Evolutionary conservation across 2,329 filamentous ascomycete species (phyloP).

Genomic region (Alternaria sp.): DNA sequence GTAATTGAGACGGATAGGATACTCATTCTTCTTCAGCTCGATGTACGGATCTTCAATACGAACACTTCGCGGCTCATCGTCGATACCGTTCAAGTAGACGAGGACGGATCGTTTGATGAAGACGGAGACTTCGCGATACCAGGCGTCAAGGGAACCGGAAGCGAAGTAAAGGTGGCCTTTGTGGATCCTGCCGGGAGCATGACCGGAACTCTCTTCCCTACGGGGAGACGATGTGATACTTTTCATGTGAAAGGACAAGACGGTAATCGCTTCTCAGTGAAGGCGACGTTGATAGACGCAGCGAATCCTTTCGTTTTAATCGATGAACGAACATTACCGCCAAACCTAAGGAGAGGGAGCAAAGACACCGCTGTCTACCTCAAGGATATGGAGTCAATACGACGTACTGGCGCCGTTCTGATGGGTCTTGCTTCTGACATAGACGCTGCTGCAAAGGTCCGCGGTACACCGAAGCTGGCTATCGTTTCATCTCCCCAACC

Average conservation of each 20-base stretch:
- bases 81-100: conserved; percentile 58
- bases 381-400: conserved; percentile 61
- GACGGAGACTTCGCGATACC: conserved; percentile 66
- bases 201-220: conserved; percentile 66
- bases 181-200: conserved; percentile 67
- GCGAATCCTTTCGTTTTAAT: conserved; percentile 70
- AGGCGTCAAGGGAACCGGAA: conserved; percentile 65
- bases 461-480: conserved; percentile 66
- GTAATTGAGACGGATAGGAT: not conserved
- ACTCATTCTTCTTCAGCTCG: conserved; percentile 20
- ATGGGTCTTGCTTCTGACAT: conserved; percentile 63
- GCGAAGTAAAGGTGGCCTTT: conserved; percentile 65
- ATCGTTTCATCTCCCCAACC: conserved; percentile 52
- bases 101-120: conserved; percentile 48
- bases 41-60: conserved; percentile 69
- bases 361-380: conserved; percentile 54
- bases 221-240: conserved; percentile 59
- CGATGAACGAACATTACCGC: conserved; percentile 58
- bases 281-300: conserved; percentile 65
- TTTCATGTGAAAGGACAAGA: conserved; percentile 43
- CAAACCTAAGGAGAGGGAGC: conserved; percentile 52
- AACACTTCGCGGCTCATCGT: conserved; percentile 69
- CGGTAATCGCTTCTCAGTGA: conserved; percentile 45
- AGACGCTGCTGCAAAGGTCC: conserved; percentile 48
- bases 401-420: conserved; percentile 59